Evolutionary conservation across 78 protist genomes (phyloP), one percentile per base, ranked within the genome.

Genomic region (Dictyostelium discoideum): DNA sequence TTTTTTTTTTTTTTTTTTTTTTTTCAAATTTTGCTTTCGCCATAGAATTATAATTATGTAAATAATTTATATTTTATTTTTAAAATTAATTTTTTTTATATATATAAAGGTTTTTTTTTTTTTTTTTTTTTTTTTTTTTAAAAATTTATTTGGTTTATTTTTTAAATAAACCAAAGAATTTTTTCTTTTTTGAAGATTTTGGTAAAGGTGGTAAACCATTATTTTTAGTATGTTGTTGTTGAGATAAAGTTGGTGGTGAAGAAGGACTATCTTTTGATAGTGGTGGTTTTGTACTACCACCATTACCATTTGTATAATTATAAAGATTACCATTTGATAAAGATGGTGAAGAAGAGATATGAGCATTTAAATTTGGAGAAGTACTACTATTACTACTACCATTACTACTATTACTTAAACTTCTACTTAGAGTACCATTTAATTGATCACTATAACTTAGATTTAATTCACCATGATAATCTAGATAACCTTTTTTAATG

Each of bases 151-250:
- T 73, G 7, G 9, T 29, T 73, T 73, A 73, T 46, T 80, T 80
- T 82, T 44, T 82, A 77, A 86, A 86, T 50, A 86, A 54, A 60
- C 92, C 92, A 22, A 86, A 86, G 72, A 86, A 77, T n/a, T 86
- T 86, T 44, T 86, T 86, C 85, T 86, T 86, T 73, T 69, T 86
- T 24, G 92, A n/a, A 10, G 50, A 76, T 79, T 86, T 77, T 77
- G 83, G 50, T 40, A 40, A 77, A 32, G 83, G 83, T 20, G 83
- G 50, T 29, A 29, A 29, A 77, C 83, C 83, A 77, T 77, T 77
- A 22, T 29, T 77, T 77, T 77, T 77, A 29, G 77, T 3, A 69
- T 69, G 77, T 11, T n/a, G 77, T 11, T n/a, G 76, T 67, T 54
- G 69, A 20, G 65, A 11, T 16, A 54, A 54, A 16, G 69, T 60